Evolutionary conservation across 305 asterid species (phyloP).

Genomic region (Vinca major): DNA sequence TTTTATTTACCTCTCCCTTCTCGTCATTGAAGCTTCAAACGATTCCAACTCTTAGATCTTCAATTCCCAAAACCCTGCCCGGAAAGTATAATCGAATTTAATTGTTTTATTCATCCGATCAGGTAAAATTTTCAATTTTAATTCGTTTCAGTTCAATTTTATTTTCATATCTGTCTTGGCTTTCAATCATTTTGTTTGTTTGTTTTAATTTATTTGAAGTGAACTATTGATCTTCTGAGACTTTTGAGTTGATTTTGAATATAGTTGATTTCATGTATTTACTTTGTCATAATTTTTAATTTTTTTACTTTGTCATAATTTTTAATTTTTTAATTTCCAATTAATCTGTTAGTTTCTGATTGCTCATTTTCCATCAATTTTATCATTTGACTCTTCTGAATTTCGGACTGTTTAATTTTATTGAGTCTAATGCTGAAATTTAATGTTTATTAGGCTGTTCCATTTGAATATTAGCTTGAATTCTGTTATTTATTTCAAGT

Average conservation of each 20-base stretch:
- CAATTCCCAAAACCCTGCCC: not conserved
- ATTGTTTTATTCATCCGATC: not conserved
- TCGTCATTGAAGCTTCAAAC: not conserved
- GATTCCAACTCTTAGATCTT: constrained; percentile 7
- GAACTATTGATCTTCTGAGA: not conserved
- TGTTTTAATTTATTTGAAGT: not conserved
- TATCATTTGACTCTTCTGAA: not conserved
- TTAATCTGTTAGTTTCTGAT: not conserved
- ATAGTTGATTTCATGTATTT: no score
- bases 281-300: no score
- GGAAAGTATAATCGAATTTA: not conserved
- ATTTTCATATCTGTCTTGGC: not conserved
- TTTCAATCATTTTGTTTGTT: not conserved
- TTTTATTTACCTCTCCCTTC: not conserved
- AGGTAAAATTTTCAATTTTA: not conserved
- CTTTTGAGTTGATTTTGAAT: not conserved
- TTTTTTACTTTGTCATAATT: no score
- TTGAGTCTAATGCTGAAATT: not conserved
- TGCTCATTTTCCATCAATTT: not conserved
- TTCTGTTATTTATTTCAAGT: not conserved
- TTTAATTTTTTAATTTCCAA: not conserved
- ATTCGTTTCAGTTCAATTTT: not conserved
- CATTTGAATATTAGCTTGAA: not conserved
- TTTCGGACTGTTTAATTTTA: no score
- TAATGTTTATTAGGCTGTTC: not conserved